These are phyloP conservation scores for Saccharum hybrid DNA, from an alignment of 202 grass and related monocot genomes.

Conservation along the genomic window DNA sequence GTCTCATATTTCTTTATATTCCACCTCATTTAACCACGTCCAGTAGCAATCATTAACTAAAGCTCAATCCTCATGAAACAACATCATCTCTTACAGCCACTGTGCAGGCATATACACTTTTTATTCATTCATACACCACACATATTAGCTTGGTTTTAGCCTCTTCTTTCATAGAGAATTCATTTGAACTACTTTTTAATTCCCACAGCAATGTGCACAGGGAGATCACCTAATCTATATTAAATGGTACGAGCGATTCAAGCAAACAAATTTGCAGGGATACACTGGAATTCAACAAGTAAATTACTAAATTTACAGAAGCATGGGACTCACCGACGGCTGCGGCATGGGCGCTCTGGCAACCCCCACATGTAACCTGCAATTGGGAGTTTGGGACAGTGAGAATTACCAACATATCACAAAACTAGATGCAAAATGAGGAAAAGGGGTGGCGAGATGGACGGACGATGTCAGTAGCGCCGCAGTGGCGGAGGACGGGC, in stretches of 20 bases:
- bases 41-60: background rate
- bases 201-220: background rate
- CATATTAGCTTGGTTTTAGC: background rate
- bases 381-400: background rate
- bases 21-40: background rate
- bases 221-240: background rate
- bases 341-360: conserved; percentile 88
- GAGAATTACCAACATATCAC: conserved; percentile 1
- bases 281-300: conserved; percentile 14
- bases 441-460: background rate
- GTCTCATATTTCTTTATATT: background rate
- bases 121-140: conserved; percentile 1
- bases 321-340: conserved; percentile 62
- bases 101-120: background rate
- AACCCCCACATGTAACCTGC: conserved; percentile 88
- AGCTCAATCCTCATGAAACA: background rate
- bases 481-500: conserved; percentile 55
- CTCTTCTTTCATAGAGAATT: background rate
- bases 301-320: conserved; percentile 9
- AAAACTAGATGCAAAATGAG: background rate
- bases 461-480: conserved; percentile 63
- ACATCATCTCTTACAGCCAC: background rate
- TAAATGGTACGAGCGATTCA: background rate
- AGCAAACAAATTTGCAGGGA: background rate
- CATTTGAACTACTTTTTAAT: background rate